A percentile compares a stretch with the other conserved stretches of the same genome.
Evolutionary conservation across 805 yeast genomes (phyloP).

Genomic region (Candida orba): DNA sequence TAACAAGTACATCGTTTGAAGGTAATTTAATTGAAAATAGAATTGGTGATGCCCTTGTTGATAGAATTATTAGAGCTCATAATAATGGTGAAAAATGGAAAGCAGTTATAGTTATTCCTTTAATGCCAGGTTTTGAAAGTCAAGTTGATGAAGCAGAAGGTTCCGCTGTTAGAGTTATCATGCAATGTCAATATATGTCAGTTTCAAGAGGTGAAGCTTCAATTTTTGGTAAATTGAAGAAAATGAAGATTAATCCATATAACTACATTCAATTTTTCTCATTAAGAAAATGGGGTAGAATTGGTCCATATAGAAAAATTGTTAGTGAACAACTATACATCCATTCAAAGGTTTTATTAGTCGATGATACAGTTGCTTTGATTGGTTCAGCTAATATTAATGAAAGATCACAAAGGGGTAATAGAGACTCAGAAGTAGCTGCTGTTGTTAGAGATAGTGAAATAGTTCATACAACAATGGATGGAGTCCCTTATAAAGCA

Average conservation of each 20-base stretch:
- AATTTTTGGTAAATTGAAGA: conserved; percentile 73
- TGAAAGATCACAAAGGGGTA: conserved; percentile 93
- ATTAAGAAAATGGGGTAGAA: conserved; percentile 89
- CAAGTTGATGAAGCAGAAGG: conserved; percentile 92
- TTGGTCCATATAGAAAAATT: conserved; percentile 66
- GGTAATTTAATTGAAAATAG: conserved; percentile 80
- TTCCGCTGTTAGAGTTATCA: conserved; percentile 87
- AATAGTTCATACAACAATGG: conserved; percentile 60
- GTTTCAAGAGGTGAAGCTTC: conserved; percentile 87
- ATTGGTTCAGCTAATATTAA: conserved; percentile 97
- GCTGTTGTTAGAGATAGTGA: conserved; percentile 81
- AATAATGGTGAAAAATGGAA: conserved; percentile 74
- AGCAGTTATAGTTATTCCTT: conserved; percentile 85
- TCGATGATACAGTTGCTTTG: conserved; percentile 87
- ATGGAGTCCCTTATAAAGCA: conserved; percentile 73
- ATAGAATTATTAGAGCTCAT: conserved; percentile 85
- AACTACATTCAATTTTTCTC: conserved; percentile 90
- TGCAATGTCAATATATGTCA: conserved; percentile 93
- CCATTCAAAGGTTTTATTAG: conserved; percentile 88
- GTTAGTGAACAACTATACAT: conserved; percentile 90
- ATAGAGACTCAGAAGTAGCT: conserved; percentile 91
- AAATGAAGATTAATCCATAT: conserved; percentile 79
- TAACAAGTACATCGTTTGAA: conserved; percentile 81
- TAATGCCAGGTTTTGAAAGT: conserved; percentile 96
- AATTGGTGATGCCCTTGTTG: conserved; percentile 97